Evolutionary conservation across 257 asterid genomes (phyloP).

Genomic region (Primulina tabacum): DNA sequence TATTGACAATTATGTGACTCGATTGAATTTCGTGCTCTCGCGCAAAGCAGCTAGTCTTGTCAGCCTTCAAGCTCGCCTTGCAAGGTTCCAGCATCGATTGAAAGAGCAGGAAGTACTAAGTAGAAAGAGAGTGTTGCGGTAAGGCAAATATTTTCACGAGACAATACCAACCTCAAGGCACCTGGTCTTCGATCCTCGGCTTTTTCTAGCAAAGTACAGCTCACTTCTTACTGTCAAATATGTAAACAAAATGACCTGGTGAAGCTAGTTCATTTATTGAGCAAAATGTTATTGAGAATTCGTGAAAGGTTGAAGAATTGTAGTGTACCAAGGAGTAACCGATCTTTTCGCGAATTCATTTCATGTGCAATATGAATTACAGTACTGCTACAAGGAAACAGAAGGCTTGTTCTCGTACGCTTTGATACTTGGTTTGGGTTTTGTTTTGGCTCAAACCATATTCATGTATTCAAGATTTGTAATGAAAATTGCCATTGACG

Average conservation of each 20-base stretch:
- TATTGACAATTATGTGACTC: slow-evolving; percentile 80
- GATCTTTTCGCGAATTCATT: neutral
- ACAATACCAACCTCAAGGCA: neutral
- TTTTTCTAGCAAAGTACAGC: neutral
- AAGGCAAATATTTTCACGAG: slow-evolving; percentile 23
- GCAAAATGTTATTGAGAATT: neutral
- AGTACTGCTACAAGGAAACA: neutral
- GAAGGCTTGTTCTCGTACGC: neutral
- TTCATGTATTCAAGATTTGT: neutral
- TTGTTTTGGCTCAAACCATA: neutral
- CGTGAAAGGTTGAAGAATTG: neutral
- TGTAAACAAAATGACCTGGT: neutral
- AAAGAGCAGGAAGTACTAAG: slow-evolving; percentile 93
- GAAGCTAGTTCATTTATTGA: neutral
- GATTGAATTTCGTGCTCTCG: slow-evolving; percentile 80
- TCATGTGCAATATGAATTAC: neutral
- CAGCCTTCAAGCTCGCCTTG: slow-evolving; percentile 96
- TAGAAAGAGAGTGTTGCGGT: slow-evolving; percentile 75
- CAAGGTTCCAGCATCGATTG: slow-evolving; percentile 92
- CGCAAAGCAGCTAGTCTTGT: slow-evolving; percentile 93
- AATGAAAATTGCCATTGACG: too few relatives aligned
- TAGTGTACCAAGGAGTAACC: neutral
- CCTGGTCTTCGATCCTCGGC: neutral
- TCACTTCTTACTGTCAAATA: neutral
- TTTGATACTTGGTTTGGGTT: neutral